Percentiles rank a stretch among this genome's conserved stretches.
Evolutionary conservation across 495 filamentous ascomycete species (phyloP).

Genomic region (Monascus purpureus): DNA sequence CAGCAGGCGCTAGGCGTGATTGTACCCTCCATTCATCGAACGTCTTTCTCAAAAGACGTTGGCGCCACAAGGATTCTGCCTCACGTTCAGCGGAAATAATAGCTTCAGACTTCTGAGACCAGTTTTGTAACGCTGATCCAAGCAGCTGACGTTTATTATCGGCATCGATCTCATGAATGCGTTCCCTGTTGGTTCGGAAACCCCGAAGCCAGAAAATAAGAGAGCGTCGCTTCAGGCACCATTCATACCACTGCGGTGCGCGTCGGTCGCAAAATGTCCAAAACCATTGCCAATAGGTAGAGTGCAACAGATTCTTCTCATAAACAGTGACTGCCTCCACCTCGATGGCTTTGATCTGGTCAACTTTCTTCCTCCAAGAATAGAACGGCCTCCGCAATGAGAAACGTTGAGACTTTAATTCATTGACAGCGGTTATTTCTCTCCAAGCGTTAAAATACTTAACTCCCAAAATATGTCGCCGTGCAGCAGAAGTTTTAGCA

Average conservation of each 20-base stretch:
- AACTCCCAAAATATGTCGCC: constrained; percentile 52
- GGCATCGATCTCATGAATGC: constrained; percentile 23
- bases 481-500: constrained; percentile 42
- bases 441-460: constrained; percentile 70
- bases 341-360: constrained; percentile 18
- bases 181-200: constrained; percentile 29
- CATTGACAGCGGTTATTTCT: constrained; percentile 56
- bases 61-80: constrained; percentile 18
- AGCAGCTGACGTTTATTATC: constrained; percentile 14
- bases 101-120: constrained; percentile 16
- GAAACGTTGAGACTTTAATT: constrained; percentile 51
- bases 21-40: constrained; percentile 28
- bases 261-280: constrained; percentile 38
- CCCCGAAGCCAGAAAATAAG: constrained; percentile 32
- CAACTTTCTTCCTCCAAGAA: constrained; percentile 36
- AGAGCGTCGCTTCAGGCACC: constrained; percentile 30
- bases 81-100: constrained; percentile 16
- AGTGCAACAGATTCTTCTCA: constrained; percentile 27
- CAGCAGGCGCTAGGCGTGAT: constrained; percentile 33
- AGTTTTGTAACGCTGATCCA: constrained; percentile 16
- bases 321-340: constrained; percentile 28
- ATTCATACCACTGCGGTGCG: constrained; percentile 38
- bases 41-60: constrained; percentile 14
- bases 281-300: constrained; percentile 42
- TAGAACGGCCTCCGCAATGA: constrained; percentile 41